Percentiles rank a stretch among this genome's conserved stretches.
These are phyloP conservation scores for Teratosphaeria destructans DNA, from an alignment of 2,329 filamentous ascomycete genomes.

Conservation along the genomic window DNA sequence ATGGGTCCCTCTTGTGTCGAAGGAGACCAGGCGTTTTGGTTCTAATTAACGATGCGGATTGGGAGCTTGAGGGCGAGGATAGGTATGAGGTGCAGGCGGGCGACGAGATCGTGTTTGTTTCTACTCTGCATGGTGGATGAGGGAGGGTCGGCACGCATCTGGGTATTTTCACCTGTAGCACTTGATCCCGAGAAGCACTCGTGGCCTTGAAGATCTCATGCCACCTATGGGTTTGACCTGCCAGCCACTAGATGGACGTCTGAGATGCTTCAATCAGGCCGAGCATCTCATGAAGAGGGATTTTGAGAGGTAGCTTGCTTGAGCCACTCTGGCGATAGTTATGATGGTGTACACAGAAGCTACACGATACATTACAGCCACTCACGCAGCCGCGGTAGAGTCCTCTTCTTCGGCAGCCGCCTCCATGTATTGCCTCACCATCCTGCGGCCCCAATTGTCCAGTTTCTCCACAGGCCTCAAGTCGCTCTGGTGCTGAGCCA, in stretches of 20 bases:
- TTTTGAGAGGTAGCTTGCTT: background rate
- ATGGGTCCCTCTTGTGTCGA: background rate
- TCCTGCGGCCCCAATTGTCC: background rate
- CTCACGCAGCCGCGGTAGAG: background rate
- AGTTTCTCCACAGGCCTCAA: constrained; percentile 7
- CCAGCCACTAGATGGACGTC: too few species aligned
- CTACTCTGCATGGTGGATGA: constrained; percentile 86
- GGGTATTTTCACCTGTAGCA: background rate
- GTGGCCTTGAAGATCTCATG: background rate
- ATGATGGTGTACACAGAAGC: background rate
- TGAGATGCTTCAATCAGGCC: too few species aligned
- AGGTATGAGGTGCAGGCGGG: constrained; percentile 69
- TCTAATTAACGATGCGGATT: constrained; percentile 94
- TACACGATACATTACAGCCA: background rate
- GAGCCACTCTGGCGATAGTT: background rate
- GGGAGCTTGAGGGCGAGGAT: constrained; percentile 94
- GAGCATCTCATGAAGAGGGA: background rate
- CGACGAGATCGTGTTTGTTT: constrained; percentile 92
- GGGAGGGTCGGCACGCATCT: background rate
- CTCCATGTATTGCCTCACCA: background rate
- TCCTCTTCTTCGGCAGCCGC: background rate
- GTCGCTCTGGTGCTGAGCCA: constrained; percentile 62
- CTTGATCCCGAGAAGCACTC: background rate
- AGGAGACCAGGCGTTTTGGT: constrained; percentile 94
- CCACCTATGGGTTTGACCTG: too few species aligned